Percentiles rank a stretch among this genome's conserved stretches.
These are phyloP conservation scores for Phytophthora crassamura DNA, from an alignment of 352 stramenopile genomes.

Conservation along the genomic window DNA sequence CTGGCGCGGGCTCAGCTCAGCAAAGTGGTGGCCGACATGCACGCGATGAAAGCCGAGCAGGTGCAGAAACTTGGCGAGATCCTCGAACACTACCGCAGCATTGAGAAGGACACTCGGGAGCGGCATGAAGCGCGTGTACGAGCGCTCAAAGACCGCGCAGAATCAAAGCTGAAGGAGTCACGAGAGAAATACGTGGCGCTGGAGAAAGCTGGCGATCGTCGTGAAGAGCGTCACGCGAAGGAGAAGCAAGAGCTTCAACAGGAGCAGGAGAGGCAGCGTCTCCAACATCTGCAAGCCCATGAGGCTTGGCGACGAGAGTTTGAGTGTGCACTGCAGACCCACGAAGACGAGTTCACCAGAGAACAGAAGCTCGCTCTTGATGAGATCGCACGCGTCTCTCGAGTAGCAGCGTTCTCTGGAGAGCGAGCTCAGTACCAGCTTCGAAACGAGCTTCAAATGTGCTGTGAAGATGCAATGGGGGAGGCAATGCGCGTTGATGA, in stretches of 20 bases:
- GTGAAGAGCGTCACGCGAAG: conserved; percentile 25
- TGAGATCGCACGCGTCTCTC: conserved; percentile 38
- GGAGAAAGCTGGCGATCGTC: conserved; percentile 28
- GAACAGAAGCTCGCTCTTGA: conserved; percentile 17
- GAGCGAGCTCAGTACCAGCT: conserved; percentile 26
- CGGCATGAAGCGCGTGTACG: conserved; percentile 65
- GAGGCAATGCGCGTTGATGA: conserved; percentile 30
- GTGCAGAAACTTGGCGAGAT: conserved; percentile 56
- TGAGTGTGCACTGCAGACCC: conserved; percentile 46
- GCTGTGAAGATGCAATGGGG: conserved; percentile 46
- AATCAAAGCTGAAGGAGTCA: conserved; percentile 39
- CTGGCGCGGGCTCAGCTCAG: conserved; percentile 64
- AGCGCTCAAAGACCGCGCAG: conserved; percentile 49
- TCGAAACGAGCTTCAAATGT: conserved; percentile 45
- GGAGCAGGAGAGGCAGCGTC: conserved; percentile 33
- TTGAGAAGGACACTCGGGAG: conserved; percentile 62
- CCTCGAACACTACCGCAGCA: conserved; percentile 54
- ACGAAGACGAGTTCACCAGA: conserved; percentile 56
- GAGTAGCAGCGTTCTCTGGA: conserved; percentile 5
- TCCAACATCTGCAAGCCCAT: conserved; percentile 36
- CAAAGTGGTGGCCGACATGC: conserved; percentile 82
- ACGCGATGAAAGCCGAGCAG: conserved; percentile 77
- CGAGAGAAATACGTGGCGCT: conserved; percentile 36
- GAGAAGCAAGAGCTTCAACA: conserved; percentile 19
- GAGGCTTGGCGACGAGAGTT: conserved; percentile 34